A percentile compares a stretch with the other conserved stretches of the same genome.
Evolutionary conservation across 1,284 basidiomycete genomes (phyloP).

Genomic region (Ustilago hordei): DNA sequence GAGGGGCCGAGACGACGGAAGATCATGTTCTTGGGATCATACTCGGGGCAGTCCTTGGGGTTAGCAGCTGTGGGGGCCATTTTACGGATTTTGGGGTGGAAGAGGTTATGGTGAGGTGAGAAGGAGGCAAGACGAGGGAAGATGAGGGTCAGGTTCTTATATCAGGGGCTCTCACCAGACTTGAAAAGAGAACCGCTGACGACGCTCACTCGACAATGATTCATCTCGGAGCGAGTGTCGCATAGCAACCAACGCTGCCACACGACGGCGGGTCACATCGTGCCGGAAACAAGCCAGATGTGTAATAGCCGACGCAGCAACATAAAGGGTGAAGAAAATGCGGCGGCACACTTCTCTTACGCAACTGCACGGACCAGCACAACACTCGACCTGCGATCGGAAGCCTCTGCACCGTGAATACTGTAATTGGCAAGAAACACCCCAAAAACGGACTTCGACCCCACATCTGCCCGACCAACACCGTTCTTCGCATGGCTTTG

Average conservation of each 20-base stretch:
- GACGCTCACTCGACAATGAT: slow-evolving; percentile 5
- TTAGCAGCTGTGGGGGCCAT: slow-evolving; percentile 56
- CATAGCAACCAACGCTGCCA: neutral
- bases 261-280: neutral
- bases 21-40: slow-evolving; percentile 63
- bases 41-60: slow-evolving; percentile 52
- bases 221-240: slow-evolving; percentile 17
- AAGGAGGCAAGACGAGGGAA: neutral
- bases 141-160: neutral
- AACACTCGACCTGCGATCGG: slow-evolving; percentile 4
- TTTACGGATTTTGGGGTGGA: neutral
- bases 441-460: neutral
- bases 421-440: neutral
- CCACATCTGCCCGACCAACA: neutral
- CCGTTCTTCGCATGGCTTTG: neutral
- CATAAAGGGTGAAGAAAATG: neutral
- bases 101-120: neutral
- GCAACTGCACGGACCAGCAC: slow-evolving; percentile 22
- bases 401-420: slow-evolving; percentile 19
- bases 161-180: neutral
- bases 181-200: neutral
- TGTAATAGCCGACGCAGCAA: slow-evolving; percentile 13
- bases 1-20: slow-evolving; percentile 57
- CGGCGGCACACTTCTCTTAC: neutral
- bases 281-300: neutral